Evolutionary conservation across 495 filamentous ascomycete species (phyloP).

Genomic region (Apiosordaria backusii): DNA sequence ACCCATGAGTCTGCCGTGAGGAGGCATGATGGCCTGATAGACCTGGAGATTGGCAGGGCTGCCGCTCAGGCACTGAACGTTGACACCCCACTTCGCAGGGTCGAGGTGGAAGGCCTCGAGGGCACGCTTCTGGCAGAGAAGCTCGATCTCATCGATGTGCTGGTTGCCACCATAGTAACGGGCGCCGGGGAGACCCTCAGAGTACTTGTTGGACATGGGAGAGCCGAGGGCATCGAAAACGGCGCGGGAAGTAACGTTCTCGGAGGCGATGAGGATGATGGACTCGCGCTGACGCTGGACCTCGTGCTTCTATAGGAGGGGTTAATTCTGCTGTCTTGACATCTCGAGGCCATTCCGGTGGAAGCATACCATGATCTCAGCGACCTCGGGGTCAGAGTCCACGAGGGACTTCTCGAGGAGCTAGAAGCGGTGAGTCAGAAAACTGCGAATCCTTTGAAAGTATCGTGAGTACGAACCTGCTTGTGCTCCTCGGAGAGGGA

Average conservation of each 20-base stretch:
- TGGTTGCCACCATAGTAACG: constrained; percentile 99
- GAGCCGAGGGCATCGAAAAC: constrained; percentile 88
- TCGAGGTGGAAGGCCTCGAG: constrained; percentile 88
- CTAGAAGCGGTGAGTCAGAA: constrained; percentile 57
- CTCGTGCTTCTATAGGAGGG: constrained; percentile 67
- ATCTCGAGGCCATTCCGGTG: background rate
- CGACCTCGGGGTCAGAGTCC: constrained; percentile 85
- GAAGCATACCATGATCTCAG: constrained; percentile 77
- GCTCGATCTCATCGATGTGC: constrained; percentile 95
- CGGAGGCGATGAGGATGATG: constrained; percentile 94
- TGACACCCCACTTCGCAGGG: constrained; percentile 92
- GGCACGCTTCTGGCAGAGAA: constrained; percentile 92
- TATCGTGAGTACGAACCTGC: constrained; percentile 57
- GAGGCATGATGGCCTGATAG: constrained; percentile 97
- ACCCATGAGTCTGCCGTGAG: constrained; percentile 95
- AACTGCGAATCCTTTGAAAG: background rate
- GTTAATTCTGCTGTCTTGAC: background rate
- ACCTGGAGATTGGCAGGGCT: constrained; percentile 96
- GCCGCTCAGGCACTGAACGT: constrained; percentile 91
- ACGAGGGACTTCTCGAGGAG: constrained; percentile 86
- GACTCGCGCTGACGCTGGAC: constrained; percentile 97
- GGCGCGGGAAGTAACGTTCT: constrained; percentile 84
- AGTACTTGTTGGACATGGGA: constrained; percentile 98
- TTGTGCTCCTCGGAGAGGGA: constrained; percentile 85
- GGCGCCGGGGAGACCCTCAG: constrained; percentile 95